Percentiles rank a stretch among this genome's conserved stretches.
Evolutionary conservation across 2,329 filamentous ascomycete genomes (phyloP).

Genomic region (Chrysoporthe puriensis): DNA sequence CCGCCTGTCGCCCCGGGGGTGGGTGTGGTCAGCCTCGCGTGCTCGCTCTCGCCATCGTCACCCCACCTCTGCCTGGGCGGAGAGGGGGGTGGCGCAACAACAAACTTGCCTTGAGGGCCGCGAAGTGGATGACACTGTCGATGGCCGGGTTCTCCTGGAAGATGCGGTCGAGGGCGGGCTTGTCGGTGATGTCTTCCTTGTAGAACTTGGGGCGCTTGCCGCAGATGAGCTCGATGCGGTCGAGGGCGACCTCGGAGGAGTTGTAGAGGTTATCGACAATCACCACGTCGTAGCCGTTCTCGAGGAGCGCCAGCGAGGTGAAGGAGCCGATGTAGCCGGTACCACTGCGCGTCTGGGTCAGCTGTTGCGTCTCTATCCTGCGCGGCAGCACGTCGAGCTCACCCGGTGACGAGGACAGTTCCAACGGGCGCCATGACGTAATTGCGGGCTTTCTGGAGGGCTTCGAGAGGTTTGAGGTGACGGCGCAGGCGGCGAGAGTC

Average conservation of each 20-base stretch:
- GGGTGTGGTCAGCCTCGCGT: conserved; percentile 2
- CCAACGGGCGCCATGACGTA: conserved; percentile 57
- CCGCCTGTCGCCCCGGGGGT: conserved; percentile 62
- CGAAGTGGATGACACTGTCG: conserved; percentile 98
- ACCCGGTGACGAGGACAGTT: conserved; percentile 93
- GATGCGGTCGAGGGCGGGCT: conserved; percentile 80
- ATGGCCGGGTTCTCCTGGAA: conserved; percentile 90
- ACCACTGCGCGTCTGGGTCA: conserved; percentile 64
- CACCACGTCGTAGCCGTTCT: conserved; percentile 95
- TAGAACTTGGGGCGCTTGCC: conserved; percentile 87
- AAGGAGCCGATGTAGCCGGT: conserved; percentile 99
- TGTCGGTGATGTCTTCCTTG: conserved; percentile 86
- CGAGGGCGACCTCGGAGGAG: conserved; percentile 86
- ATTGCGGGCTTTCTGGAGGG: neutral
- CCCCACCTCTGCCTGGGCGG: neutral
- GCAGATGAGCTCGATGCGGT: conserved; percentile 91
- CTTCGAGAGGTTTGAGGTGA: neutral
- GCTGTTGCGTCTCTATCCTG: conserved; percentile 7
- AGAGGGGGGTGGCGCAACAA: too few species aligned
- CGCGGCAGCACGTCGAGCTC: conserved; percentile 43
- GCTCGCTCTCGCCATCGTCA: neutral
- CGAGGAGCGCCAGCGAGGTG: conserved; percentile 86
- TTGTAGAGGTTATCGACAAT: conserved; percentile 98
- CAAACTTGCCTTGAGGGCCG: conserved; percentile 80
- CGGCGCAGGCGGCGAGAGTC: neutral